A percentile compares a stretch with the other conserved stretches of the same genome.
phyloP scores from a whole-genome alignment of 1,284 basidiomycete species.

The Spongiforma sp. region DNA sequence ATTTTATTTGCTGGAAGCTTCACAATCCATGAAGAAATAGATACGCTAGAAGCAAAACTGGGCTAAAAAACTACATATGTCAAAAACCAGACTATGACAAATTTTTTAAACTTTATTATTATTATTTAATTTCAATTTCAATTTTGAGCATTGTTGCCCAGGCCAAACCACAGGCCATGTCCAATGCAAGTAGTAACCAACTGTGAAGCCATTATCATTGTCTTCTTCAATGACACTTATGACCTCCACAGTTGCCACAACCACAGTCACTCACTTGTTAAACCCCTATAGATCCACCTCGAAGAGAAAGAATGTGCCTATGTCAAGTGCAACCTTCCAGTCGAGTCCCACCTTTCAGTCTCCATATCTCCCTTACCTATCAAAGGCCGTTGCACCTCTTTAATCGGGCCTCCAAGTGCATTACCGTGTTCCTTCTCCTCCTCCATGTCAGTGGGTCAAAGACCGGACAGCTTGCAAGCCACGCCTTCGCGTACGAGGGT shows the following conservation, averaged over 20 bases:
- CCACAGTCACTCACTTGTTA: constrained; percentile 26
- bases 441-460: constrained; percentile 31
- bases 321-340: constrained; percentile 24
- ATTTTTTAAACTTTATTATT: too few relatives aligned
- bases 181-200: constrained; percentile 45
- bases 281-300: constrained; percentile 25
- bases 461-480: constrained; percentile 30
- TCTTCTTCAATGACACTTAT: constrained; percentile 33
- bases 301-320: constrained; percentile 25
- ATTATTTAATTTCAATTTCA: too few relatives aligned
- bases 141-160: too few relatives aligned
- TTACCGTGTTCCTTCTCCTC: constrained; percentile 36
- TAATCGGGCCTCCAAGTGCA: constrained; percentile 39
- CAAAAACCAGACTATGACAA: too few relatives aligned
- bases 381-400: constrained; percentile 31
- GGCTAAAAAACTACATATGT: too few relatives aligned
- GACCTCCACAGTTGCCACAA: constrained; percentile 22
- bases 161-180: constrained; percentile 37
- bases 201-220: constrained; percentile 43
- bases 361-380: constrained; percentile 30
- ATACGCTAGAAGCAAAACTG: too few relatives aligned
- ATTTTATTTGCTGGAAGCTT: too few relatives aligned
- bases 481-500: constrained; percentile 45
- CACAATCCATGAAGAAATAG: too few relatives aligned
- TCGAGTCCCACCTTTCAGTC: constrained; percentile 28